Conservation (phyloP, 1,284 basidiomycete species). For the Agroathelia rolfsii region DNA sequence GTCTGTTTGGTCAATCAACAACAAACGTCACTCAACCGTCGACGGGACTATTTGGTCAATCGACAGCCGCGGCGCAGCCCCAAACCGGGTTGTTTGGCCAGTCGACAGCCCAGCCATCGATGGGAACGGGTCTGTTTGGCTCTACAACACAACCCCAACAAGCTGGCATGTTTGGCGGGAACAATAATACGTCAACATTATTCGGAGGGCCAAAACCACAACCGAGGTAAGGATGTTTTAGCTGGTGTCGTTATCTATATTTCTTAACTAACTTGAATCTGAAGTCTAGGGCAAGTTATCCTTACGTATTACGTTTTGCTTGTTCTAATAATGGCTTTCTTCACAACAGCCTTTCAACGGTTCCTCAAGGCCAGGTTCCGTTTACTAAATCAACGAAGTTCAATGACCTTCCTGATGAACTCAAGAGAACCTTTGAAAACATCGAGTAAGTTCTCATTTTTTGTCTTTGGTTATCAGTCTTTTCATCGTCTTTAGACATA, state of each 20-base stretch:
- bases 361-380: slow-evolving; percentile 28
- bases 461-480: slow-evolving; percentile 3
- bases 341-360: slow-evolving; percentile 15
- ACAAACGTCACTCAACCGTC: no score
- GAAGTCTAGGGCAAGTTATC: slow-evolving; percentile 2
- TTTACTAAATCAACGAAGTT: slow-evolving; percentile 74
- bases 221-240: slow-evolving; percentile 1
- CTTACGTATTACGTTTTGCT: slow-evolving; percentile 2
- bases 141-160: no score
- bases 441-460: slow-evolving; percentile 48
- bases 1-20: no score
- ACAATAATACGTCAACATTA: no score
- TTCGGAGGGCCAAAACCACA: slow-evolving; percentile 7
- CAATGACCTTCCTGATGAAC: slow-evolving; percentile 68
- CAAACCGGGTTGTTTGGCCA: no score
- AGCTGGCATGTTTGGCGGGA: no score
- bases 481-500: not conserved
- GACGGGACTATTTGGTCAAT: no score
- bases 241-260: not conserved
- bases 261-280: not conserved
- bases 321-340: slow-evolving; percentile 3
- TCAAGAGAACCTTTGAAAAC: slow-evolving; percentile 54
- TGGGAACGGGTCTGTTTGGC: no score
- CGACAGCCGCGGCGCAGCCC: no score
- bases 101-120: no score